A percentile compares a stretch with the other conserved stretches of the same genome.
phyloP scores from a whole-genome alignment of 305 asterid species.

The Striga hermonthica region DNA sequence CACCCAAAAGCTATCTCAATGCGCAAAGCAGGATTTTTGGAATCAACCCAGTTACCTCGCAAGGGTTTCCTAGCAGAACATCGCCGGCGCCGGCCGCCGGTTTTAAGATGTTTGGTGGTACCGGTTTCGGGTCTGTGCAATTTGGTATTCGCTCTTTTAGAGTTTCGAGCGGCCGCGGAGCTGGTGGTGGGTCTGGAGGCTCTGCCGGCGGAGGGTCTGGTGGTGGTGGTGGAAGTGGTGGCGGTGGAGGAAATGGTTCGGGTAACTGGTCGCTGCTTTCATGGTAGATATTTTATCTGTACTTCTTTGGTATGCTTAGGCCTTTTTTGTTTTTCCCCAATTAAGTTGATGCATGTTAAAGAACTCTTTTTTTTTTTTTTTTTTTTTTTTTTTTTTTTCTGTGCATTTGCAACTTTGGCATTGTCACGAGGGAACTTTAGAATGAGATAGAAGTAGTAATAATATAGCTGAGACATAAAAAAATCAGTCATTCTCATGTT shows the following conservation, averaged over 20 bases:
- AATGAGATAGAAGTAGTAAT: background rate
- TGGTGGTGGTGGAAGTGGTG: conserved; percentile 40
- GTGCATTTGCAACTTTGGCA: conserved; percentile 13
- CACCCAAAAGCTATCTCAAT: conserved; percentile 30
- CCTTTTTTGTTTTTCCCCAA: background rate
- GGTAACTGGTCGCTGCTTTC: conserved; percentile 54
- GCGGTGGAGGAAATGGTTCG: conserved; percentile 37
- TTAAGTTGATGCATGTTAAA: background rate
- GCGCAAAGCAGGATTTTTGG: conserved; percentile 29
- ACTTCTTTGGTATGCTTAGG: background rate
- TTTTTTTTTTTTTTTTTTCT: conserved; percentile 6
- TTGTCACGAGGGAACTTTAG: background rate
- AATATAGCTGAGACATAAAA: background rate
- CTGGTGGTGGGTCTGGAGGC: conserved; percentile 48
- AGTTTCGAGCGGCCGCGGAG: conserved; percentile 49
- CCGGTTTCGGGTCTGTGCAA: conserved; percentile 25
- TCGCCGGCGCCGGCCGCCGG: conserved; percentile 33
- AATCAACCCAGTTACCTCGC: conserved; percentile 29
- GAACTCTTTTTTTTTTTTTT: background rate
- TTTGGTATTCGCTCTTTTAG: conserved; percentile 36
- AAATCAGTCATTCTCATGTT: background rate
- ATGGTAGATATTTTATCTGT: conserved; percentile 40
- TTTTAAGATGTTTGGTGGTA: conserved; percentile 30
- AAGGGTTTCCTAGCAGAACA: conserved; percentile 29
- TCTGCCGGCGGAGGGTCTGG: conserved; percentile 49